Percentiles rank a stretch among this genome's conserved stretches.
These are phyloP conservation scores for Aspergillus sp. DNA, from an alignment of 2,329 filamentous ascomycete species.

Conservation along the genomic window DNA sequence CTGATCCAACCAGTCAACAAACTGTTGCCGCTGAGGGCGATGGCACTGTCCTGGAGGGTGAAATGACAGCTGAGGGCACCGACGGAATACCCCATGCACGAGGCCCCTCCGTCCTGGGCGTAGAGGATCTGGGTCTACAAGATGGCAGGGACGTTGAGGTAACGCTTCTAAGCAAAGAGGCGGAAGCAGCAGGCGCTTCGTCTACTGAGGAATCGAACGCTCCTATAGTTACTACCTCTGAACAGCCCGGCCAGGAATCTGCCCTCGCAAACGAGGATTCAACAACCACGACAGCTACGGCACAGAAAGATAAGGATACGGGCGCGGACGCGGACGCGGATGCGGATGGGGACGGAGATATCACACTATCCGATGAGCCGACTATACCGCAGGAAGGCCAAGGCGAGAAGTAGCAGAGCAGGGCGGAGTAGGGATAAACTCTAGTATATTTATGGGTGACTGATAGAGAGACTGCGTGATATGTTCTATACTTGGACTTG, in stretches of 20 bases:
- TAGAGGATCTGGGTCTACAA: slow-evolving; percentile 82
- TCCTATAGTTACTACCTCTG: not conserved
- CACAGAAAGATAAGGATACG: slow-evolving; percentile 9
- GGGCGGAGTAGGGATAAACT: not conserved
- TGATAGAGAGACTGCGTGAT: not conserved
- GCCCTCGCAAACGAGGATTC: slow-evolving; percentile 10
- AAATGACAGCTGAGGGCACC: slow-evolving; percentile 50
- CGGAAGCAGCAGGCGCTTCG: slow-evolving; percentile 7
- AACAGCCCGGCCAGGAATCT: slow-evolving; percentile 1
- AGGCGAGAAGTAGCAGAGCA: not conserved
- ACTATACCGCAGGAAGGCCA: slow-evolving; percentile 6
- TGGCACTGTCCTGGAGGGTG: slow-evolving; percentile 19
- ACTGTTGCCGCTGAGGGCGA: slow-evolving; percentile 1
- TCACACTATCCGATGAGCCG: slow-evolving; percentile 35
- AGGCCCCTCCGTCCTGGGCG: slow-evolving; percentile 80
- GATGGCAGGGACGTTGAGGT: slow-evolving; percentile 48
- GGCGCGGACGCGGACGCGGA: slow-evolving; percentile 21
- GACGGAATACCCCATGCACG: slow-evolving; percentile 73
- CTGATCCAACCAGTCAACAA: slow-evolving; percentile 3
- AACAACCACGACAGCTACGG: not conserved
- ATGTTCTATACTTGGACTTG: slow-evolving; percentile 3
- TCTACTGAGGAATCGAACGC: not conserved
- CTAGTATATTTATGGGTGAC: not conserved
- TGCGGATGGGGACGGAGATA: slow-evolving; percentile 35
- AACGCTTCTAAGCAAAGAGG: slow-evolving; percentile 28